These are phyloP conservation scores for Phytopythium boreale DNA, from an alignment of 352 stramenopile species.

Conservation along the genomic window DNA sequence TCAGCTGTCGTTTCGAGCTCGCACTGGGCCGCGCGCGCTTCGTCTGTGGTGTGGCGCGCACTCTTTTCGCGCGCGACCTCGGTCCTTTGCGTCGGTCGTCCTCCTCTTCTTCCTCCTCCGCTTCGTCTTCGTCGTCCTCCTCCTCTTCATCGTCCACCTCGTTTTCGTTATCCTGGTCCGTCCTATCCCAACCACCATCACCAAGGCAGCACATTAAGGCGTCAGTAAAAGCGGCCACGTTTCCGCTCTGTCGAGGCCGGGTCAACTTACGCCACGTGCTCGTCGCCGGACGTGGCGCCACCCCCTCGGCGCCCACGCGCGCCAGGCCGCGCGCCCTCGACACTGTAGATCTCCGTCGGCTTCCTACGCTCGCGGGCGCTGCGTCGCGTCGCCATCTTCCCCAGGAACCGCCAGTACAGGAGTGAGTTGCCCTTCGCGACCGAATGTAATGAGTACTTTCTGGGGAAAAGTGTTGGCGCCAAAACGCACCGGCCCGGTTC, in stretches of 20 bases:
- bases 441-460: conserved; percentile 3
- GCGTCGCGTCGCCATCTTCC: conserved; percentile 41
- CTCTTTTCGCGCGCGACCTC: neutral
- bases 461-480: neutral
- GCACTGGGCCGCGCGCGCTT: neutral
- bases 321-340: conserved; percentile 43
- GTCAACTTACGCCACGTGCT: neutral
- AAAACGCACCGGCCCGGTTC: conserved; percentile 5
- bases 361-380: conserved; percentile 60
- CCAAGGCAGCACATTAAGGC: neutral
- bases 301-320: neutral
- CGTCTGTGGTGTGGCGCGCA: neutral
- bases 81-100: neutral
- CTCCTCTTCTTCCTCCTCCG: conserved; percentile 17
- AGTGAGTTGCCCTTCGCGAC: neutral
- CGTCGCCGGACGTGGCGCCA: neutral
- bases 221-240: neutral
- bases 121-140: conserved; percentile 14
- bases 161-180: conserved; percentile 8
- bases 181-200: neutral
- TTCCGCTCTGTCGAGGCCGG: neutral
- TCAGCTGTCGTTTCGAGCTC: neutral
- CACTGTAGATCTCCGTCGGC: conserved; percentile 66
- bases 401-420: neutral
- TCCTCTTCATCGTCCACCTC: conserved; percentile 18